Conservation (phyloP, 305 asterid genomes). For the Rubia balearica region DNA sequence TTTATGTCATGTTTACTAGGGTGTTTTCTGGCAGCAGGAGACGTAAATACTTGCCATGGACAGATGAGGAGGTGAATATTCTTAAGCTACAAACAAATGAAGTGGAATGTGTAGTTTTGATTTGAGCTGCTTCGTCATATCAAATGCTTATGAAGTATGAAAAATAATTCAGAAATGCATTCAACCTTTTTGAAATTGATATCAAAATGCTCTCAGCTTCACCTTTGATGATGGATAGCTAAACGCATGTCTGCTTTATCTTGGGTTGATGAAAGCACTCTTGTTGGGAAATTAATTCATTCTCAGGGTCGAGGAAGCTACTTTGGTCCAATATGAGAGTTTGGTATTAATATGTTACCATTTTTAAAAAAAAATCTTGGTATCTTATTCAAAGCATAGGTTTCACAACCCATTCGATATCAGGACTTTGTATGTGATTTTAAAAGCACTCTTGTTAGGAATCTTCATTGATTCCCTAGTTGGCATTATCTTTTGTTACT, state of each 20-base stretch:
- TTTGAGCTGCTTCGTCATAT: not conserved
- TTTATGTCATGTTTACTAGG: slow-evolving; percentile 28
- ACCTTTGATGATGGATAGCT: not conserved
- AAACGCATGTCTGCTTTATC: not conserved
- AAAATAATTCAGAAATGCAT: not conserved
- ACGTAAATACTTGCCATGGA: slow-evolving; percentile 50
- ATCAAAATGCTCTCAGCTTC: slow-evolving; percentile 4
- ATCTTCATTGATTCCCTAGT: not conserved
- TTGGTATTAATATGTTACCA: not conserved
- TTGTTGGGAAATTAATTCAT: not conserved
- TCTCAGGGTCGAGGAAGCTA: not conserved
- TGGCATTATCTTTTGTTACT: not conserved
- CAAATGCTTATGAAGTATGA: not conserved
- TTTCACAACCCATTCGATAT: not conserved
- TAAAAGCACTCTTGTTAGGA: slow-evolving; percentile 3
- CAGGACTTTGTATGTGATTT: not conserved
- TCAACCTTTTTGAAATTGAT: not conserved
- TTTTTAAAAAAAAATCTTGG: not conserved
- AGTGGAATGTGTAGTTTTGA: not conserved
- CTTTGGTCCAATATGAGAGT: not conserved
- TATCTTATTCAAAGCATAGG: not conserved
- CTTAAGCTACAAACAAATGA: slow-evolving; percentile 40
- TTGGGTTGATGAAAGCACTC: not conserved
- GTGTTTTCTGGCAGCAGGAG: slow-evolving; percentile 26
- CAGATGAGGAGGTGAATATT: slow-evolving; percentile 50